Evolutionary conservation across 805 yeast species (phyloP).

Genomic region (Brettanomyces bruxellensis): DNA sequence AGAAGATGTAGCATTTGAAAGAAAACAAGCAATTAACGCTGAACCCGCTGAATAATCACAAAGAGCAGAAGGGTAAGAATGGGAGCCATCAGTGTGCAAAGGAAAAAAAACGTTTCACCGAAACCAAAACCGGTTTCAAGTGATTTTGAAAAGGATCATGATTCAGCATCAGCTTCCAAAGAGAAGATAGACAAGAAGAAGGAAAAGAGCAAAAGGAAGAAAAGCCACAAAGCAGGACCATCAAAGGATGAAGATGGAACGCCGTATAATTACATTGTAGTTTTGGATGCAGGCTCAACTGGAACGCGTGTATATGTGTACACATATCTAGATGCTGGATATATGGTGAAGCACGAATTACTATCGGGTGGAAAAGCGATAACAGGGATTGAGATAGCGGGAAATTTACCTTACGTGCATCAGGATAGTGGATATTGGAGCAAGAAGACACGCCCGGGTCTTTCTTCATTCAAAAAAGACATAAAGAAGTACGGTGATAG

Average conservation of each 20-base stretch:
- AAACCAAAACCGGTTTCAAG: not conserved
- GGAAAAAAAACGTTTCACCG: not conserved
- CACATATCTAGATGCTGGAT: conserved; percentile 39
- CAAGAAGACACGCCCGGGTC: conserved; percentile 47
- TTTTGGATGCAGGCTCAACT: conserved; percentile 59
- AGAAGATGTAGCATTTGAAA: too few species aligned
- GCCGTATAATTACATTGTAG: conserved; percentile 51
- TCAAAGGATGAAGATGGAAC: conserved; percentile 31
- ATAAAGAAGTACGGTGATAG: conserved; percentile 6
- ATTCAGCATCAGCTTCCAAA: too few species aligned
- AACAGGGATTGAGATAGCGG: conserved; percentile 1
- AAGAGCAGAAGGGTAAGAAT: not conserved
- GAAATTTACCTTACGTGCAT: conserved; percentile 13
- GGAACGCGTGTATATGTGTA: conserved; percentile 57
- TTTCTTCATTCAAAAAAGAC: conserved; percentile 29
- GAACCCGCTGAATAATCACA: too few species aligned
- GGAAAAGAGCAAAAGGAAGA: not conserved
- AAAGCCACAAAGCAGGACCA: conserved; percentile 7
- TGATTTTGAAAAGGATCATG: not conserved
- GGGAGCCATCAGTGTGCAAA: not conserved
- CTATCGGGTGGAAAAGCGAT: not conserved
- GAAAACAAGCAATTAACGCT: too few species aligned
- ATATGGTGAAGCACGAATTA: conserved; percentile 14
- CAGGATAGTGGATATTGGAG: conserved; percentile 35
- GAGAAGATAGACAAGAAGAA: too few species aligned